Evolutionary conservation across 441 rosid species (phyloP).

Genomic region (Hypseocharis bilobata): DNA sequence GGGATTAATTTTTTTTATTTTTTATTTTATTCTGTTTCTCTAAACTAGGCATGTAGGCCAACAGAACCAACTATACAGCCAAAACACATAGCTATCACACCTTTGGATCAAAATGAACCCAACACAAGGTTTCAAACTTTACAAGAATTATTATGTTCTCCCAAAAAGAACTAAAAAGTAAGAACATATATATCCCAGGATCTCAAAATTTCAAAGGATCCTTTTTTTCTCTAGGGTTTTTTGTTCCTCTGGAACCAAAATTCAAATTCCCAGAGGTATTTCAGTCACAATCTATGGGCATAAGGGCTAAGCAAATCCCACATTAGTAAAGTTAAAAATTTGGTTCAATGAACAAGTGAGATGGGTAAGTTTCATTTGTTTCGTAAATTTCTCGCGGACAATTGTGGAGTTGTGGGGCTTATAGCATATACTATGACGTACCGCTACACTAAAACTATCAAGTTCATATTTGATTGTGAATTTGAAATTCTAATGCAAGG

Average conservation of each 20-base stretch:
- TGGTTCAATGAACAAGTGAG: too few relatives aligned
- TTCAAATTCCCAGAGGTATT: not conserved
- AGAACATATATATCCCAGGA: too few relatives aligned
- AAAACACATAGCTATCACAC: not conserved
- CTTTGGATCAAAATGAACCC: not conserved
- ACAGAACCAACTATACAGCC: constrained; percentile 2
- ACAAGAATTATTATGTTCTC: not conserved
- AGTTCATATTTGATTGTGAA: too few relatives aligned
- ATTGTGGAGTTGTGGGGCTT: too few relatives aligned
- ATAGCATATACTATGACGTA: too few relatives aligned
- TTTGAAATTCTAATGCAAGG: too few relatives aligned
- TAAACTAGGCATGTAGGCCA: not conserved
- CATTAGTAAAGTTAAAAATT: too few relatives aligned
- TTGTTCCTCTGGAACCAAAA: not conserved
- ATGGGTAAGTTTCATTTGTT: too few relatives aligned
- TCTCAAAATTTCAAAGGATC: not conserved
- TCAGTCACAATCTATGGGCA: not conserved
- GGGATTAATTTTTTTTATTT: not conserved
- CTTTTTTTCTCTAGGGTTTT: too few relatives aligned
- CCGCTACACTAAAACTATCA: too few relatives aligned
- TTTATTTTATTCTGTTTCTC: not conserved
- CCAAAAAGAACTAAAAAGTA: too few relatives aligned
- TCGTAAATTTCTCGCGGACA: too few relatives aligned
- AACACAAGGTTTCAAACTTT: not conserved
- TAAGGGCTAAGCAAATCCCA: not conserved